Evolutionary conservation across 345 rosid species (phyloP).

Genomic region (Populus deltoides): DNA sequence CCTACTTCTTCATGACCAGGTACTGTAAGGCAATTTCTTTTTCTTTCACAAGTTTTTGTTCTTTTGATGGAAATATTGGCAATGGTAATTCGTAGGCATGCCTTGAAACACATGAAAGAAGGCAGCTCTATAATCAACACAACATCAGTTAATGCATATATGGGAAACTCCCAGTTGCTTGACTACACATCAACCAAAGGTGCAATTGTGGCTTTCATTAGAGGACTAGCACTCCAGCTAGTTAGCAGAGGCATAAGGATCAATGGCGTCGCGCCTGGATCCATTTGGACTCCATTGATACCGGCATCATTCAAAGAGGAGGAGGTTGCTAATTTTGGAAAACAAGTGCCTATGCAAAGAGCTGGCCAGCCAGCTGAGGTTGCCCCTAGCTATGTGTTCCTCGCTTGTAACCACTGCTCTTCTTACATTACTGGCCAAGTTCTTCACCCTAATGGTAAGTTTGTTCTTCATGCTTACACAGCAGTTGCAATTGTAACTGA

Average conservation of each 20-base stretch:
- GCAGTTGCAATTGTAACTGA: neutral
- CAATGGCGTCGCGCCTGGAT: constrained; percentile 76
- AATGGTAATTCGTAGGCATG: constrained; percentile 40
- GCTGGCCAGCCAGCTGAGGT: constrained; percentile 77
- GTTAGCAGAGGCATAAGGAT: constrained; percentile 57
- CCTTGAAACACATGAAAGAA: constrained; percentile 72
- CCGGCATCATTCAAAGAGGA: constrained; percentile 65
- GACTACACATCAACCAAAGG: constrained; percentile 82
- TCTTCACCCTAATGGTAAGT: constrained; percentile 72
- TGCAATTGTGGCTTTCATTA: constrained; percentile 69
- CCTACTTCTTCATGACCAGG: constrained; percentile 58
- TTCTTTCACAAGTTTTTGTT: neutral
- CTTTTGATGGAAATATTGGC: no score
- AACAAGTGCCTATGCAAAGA: constrained; percentile 62
- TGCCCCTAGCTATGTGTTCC: constrained; percentile 66
- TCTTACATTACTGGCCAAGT: constrained; percentile 78
- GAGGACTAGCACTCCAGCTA: constrained; percentile 69
- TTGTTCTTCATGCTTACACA: neutral
- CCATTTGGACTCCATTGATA: constrained; percentile 76
- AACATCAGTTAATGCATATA: constrained; percentile 63
- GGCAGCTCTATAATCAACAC: constrained; percentile 76
- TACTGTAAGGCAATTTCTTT: neutral
- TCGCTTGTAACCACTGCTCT: constrained; percentile 72
- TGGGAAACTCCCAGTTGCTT: constrained; percentile 46
- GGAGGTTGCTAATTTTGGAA: constrained; percentile 46